Base-by-base conservation (phyloP, 73 alveolate genomes). In the Paramecium biaurelia region DNA sequence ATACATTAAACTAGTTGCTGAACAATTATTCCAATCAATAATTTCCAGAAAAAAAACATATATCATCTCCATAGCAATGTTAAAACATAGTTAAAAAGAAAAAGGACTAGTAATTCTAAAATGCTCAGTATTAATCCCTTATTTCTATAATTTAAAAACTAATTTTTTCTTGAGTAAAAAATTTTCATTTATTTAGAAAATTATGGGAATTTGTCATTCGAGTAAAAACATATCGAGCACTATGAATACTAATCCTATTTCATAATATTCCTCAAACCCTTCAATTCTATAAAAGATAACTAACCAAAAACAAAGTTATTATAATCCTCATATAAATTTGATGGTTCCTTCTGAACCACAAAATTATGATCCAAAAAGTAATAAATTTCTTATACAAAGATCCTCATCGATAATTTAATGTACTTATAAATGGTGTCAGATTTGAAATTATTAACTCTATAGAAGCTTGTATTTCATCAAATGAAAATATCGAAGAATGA, bases 401-500 rank as follows among this genome's bases (percentile, higher is more conserved):
- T 72, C 86, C 86, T 72, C 86, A 72, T 38, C 14, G 86, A 34
- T 24, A 72, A 72, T 72, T 12, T 38, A 72, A 72, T 72, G 86
- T 72, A 5, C 38, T 72, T 20, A 37, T 72, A 72, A 38, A 72
- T 4, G 86, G 86, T 7, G 86, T 72, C 15, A 24, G 38, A 32
- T 72, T 72, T 38, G 59, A 72, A 12, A 42, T 72, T 15, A 38
- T 72, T 10, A 72, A 72, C 24, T 72, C 86, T 3, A 30, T 32
- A 2, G 86, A 72, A 30, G 12, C 7, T 6, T 30, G 84, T 26
- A 63, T 63, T 26, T 26, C 12, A 9, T 30, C 41, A 26, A 32
- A 23, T 7, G 84, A 63, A 11, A 12, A 6, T 9, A 20, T 63
- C 14, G 84, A 63, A 1, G 41, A 30, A 26, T 63, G 41, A 30